Conservation (phyloP, 495 filamentous ascomycete species). For the Umbilicaria muhlenbergii region DNA sequence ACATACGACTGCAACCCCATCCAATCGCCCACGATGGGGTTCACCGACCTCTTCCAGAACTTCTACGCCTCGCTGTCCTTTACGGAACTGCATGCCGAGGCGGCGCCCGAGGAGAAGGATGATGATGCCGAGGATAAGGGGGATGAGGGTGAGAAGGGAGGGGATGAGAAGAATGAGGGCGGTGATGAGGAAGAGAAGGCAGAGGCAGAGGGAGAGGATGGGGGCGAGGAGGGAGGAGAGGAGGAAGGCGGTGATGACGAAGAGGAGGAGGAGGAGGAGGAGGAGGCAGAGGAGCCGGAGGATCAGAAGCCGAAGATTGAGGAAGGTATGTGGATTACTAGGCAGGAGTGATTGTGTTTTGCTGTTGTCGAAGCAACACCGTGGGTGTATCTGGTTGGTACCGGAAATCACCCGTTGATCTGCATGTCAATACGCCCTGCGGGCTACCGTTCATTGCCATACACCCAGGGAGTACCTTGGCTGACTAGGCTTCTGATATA, state of each 20-base stretch:
- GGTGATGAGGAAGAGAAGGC: constrained; percentile 32
- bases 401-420: too few species aligned
- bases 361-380: too few species aligned
- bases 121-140: constrained; percentile 34
- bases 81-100: constrained; percentile 44
- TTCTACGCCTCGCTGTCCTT: constrained; percentile 41
- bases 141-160: constrained; percentile 22
- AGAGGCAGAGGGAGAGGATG: constrained; percentile 28
- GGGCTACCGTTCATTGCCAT: neutral
- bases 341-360: neutral
- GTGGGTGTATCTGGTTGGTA: too few species aligned
- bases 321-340: constrained; percentile 53
- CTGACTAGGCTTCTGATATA: constrained; percentile 23
- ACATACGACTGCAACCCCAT: constrained; percentile 25
- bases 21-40: constrained; percentile 36
- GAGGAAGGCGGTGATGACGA: constrained; percentile 32
- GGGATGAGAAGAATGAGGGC: constrained; percentile 22
- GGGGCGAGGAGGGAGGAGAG: constrained; percentile 27
- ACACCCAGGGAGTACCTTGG: neutral
- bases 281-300: constrained; percentile 78
- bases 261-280: constrained; percentile 63
- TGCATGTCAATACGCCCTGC: neutral
- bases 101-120: constrained; percentile 32
- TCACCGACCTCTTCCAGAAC: constrained; percentile 49
- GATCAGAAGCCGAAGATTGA: constrained; percentile 81